Base-by-base conservation (phyloP, 1,139 yeast genomes). In the Meyerozyma athensensis region DNA sequence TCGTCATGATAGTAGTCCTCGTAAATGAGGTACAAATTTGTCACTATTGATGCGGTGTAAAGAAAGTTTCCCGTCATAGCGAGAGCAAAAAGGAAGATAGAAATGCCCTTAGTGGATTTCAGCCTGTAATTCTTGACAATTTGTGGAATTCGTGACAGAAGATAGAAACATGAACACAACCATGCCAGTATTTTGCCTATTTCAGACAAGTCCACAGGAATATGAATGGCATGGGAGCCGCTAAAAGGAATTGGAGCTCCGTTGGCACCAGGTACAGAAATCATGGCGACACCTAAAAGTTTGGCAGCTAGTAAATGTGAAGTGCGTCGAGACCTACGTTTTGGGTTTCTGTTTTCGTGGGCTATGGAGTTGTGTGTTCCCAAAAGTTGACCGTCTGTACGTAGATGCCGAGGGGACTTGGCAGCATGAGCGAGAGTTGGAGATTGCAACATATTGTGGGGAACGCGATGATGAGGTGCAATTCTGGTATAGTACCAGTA, bases 1-100 rank as follows among this genome's bases (percentile, higher is more conserved):
- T 36, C 39, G 17, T 33, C 38, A 4, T 35, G 39, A 9, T 44
- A 28, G 32, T 28, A 28, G 8, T 16, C 7, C 12, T 46, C 38
- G 39, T 26, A 20, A 36, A 39, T 28, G 22, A 60, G 41, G 34
- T 47, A 54, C 39, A 66, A 52, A 41, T 65, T 68, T 10, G 53
- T 34, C 5, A 53, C 40, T 9, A 67, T 56, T 9, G 72, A 65
- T 7, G 61, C 43, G 19, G 67, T 54, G 45, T 67, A 66, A 39
- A 66, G 59, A 1, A 52, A 33, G 42, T 65, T 67, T 1, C 72
- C 72, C 26, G 59, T 38, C 58, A 67, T 53, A 23, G 71, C 69
- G 43, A 64, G 61, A 2, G 65, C 24, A 38, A 68, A 63, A 30
- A 68, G 52, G 36, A 49, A 59, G 2, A 63, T 56, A 3, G 72